These are phyloP conservation scores for Amborella trichopoda DNA, from an alignment of 164 flowering plant genomes.

Conservation along the genomic window DNA sequence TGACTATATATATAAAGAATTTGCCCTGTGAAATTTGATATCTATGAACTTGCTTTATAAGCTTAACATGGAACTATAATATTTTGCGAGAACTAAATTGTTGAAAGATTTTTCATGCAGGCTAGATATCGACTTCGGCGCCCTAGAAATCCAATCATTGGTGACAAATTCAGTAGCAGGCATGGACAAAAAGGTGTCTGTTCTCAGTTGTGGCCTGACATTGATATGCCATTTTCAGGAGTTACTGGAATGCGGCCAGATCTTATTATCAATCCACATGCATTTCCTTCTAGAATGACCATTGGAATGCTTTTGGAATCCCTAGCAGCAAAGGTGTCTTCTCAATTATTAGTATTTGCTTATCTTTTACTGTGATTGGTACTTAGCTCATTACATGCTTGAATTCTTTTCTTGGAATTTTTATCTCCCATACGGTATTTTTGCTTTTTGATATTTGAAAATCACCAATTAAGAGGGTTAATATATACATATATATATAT, in stretches of 20 bases:
- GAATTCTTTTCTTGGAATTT: too few species aligned
- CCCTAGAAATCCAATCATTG: slow-evolving; percentile 81
- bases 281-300: slow-evolving; percentile 97
- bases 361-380: background rate
- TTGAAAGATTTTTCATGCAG: slow-evolving; percentile 27
- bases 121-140: slow-evolving; percentile 77
- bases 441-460: too few species aligned
- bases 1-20: too few species aligned
- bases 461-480: too few species aligned
- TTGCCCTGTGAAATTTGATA: too few species aligned
- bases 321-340: slow-evolving; percentile 86
- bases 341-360: background rate
- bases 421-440: too few species aligned
- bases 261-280: slow-evolving; percentile 94
- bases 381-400: background rate
- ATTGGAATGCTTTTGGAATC: slow-evolving; percentile 96
- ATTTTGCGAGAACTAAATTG: too few species aligned
- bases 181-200: slow-evolving; percentile 99
- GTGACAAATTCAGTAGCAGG: slow-evolving; percentile 96
- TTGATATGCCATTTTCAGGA: slow-evolving; percentile 95
- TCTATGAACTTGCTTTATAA: too few species aligned
- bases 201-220: slow-evolving; percentile 90
- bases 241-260: slow-evolving; percentile 93
- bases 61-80: too few species aligned
- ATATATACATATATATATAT: too few species aligned